Evolutionary conservation across 345 rosid species (phyloP).

Genomic region (Turnera subulata): DNA sequence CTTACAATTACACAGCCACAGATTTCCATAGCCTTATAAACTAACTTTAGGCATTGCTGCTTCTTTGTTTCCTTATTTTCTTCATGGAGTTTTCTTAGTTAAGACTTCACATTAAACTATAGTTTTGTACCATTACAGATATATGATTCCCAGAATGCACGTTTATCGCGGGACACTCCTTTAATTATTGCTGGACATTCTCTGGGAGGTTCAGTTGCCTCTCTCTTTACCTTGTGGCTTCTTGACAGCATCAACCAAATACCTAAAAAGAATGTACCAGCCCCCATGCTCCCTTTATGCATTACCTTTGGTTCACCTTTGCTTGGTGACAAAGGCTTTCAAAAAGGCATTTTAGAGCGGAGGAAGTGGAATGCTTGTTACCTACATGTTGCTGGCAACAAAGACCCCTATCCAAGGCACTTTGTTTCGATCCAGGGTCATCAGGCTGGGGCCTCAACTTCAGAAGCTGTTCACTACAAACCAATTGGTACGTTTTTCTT

Average conservation of each 20-base stretch:
- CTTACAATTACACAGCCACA: too few relatives aligned
- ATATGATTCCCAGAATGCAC: neutral
- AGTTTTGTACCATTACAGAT: conserved; percentile 9
- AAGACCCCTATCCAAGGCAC: conserved; percentile 36
- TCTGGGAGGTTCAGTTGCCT: conserved; percentile 67
- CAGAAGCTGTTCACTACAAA: conserved; percentile 19
- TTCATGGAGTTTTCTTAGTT: neutral
- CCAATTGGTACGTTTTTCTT: conserved; percentile 59
- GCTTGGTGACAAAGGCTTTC: conserved; percentile 38
- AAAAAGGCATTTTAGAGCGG: conserved; percentile 26
- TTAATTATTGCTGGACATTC: conserved; percentile 53
- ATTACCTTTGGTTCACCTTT: conserved; percentile 70
- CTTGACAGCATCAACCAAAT: conserved; percentile 27
- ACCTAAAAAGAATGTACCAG: neutral
- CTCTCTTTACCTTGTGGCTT: conserved; percentile 64
- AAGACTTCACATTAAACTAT: too few relatives aligned
- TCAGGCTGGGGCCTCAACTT: conserved; percentile 1
- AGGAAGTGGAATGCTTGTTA: conserved; percentile 46
- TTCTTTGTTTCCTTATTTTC: neutral
- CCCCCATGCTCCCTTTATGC: conserved; percentile 42
- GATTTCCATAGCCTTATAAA: too few relatives aligned
- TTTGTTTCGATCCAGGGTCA: conserved; percentile 6
- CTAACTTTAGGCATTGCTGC: too few relatives aligned
- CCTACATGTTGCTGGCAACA: conserved; percentile 41
- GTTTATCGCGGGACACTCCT: conserved; percentile 9